Evolutionary conservation across 1,284 basidiomycete species (phyloP).

Genomic region (Neolentinus lepideus): DNA sequence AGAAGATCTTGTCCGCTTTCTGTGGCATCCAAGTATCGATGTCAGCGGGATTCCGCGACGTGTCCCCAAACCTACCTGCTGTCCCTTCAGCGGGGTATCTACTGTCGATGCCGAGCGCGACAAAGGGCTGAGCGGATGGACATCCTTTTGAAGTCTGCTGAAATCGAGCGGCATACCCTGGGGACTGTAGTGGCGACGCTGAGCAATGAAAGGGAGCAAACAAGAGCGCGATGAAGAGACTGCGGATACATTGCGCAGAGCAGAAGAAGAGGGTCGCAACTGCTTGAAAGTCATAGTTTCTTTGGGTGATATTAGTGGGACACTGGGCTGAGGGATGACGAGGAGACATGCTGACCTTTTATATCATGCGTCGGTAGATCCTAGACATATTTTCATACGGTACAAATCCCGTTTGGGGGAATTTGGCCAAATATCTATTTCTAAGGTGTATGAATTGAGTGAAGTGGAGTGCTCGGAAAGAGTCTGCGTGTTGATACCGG

Average conservation of each 20-base stretch:
- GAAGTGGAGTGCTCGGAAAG: too few species aligned
- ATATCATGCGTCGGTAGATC: too few species aligned
- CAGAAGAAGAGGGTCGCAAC: background rate
- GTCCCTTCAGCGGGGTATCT: background rate
- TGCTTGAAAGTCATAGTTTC: background rate
- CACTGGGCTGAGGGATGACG: background rate
- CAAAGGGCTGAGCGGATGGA: background rate
- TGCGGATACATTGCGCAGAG: background rate
- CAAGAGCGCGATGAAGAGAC: background rate
- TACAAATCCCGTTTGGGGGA: too few species aligned
- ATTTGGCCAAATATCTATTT: too few species aligned
- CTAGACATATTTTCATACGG: too few species aligned
- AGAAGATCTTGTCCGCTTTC: background rate
- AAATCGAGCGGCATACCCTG: background rate
- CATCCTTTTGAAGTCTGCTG: background rate
- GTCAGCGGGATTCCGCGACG: background rate
- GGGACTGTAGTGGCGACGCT: background rate
- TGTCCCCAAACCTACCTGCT: background rate
- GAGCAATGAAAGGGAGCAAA: background rate
- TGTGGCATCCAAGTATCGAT: background rate
- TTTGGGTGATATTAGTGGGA: background rate
- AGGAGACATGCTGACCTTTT: too few species aligned
- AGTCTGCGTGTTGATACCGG: too few species aligned
- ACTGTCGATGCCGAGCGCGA: background rate
- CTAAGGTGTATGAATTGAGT: too few species aligned